Evolutionary conservation across 495 filamentous ascomycete species (phyloP), one percentile per base, ranked within the genome.

Genomic region (Neurospora tetrasperma): DNA sequence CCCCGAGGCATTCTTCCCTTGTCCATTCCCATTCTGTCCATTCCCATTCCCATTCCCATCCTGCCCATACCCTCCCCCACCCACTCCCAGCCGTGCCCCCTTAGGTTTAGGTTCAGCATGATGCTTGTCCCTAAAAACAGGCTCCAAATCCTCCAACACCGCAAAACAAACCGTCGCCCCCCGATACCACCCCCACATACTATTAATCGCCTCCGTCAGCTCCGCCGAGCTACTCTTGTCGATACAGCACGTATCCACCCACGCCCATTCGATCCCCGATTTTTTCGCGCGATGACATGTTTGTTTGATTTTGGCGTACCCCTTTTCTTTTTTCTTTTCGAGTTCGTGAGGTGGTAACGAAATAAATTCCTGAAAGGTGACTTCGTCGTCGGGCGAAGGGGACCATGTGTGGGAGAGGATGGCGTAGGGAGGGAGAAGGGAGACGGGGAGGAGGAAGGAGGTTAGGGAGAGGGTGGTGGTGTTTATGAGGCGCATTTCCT

Each of bases 171-270:
- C 72, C 5, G 42, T 42, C 0, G 83, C 77, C 0, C 76, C 20
- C 8, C 70, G 27, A 41, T 84, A 85, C 83, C 80, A 85, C 0
- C 71, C 70, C 71, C 80, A 87, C 85, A 87, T 87, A 7, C 83
- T 85, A 69, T 86, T 87, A 44, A 87, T 82, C 70, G 80, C 79
- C 73, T 85, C 82, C 59, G 76, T 79, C 4, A 84, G 76, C 72
- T 86, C 83, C 16, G 82, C 82, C 14, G 42, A 42, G 62, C 84
- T 86, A 73, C 74, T 78, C 23, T 85, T 84, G 70, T 86, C 80
- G 75, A 85, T 85, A 71, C 83, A 85, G 69, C 83, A 85, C 1
- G 83, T 84, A 62, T 85, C 83, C 27, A 85, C 76, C 84, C 84
- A 85, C 10, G 79, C 79, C 79, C 82, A 84, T n/a, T 77, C 14